These are phyloP conservation scores for Mycosphaerella arachidis DNA, from an alignment of 2,329 filamentous ascomycete genomes.

Conservation along the genomic window DNA sequence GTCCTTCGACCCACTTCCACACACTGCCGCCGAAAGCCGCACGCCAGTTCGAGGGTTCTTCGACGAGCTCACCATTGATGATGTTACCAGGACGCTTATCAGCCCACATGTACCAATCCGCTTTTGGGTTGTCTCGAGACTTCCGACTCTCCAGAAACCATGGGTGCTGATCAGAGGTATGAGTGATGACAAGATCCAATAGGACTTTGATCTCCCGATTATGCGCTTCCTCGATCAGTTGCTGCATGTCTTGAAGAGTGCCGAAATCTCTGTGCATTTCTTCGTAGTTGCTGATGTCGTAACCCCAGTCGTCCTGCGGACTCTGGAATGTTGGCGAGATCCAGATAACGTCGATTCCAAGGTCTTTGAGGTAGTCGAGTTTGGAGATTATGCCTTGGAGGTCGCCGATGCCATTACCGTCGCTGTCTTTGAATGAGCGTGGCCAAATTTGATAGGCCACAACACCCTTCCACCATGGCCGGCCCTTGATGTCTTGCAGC, in stretches of 20 bases:
- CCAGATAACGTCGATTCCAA: slow-evolving; percentile 64
- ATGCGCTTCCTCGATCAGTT: slow-evolving; percentile 57
- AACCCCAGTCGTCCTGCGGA: slow-evolving; percentile 64
- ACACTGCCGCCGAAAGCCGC: slow-evolving; percentile 54
- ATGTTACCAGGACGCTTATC: slow-evolving; percentile 41
- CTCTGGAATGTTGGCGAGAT: slow-evolving; percentile 58
- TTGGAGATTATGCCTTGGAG: slow-evolving; percentile 60
- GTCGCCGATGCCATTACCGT: slow-evolving; percentile 57
- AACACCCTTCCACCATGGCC: slow-evolving; percentile 45
- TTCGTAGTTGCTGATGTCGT: slow-evolving; percentile 66
- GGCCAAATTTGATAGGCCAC: slow-evolving; percentile 46
- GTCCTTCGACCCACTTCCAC: slow-evolving; percentile 69
- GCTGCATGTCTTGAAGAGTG: slow-evolving; percentile 61
- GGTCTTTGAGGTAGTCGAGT: slow-evolving; percentile 53
- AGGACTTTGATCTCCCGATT: slow-evolving; percentile 64
- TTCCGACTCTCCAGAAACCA: slow-evolving; percentile 56
- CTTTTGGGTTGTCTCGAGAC: slow-evolving; percentile 47
- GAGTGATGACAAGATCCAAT: slow-evolving; percentile 73
- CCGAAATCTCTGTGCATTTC: slow-evolving; percentile 62
- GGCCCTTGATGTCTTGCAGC: slow-evolving; percentile 11
- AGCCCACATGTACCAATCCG: slow-evolving; percentile 56
- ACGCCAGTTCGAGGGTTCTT: slow-evolving; percentile 74
- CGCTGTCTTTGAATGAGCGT: slow-evolving; percentile 47
- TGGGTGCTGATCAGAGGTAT: slow-evolving; percentile 61
- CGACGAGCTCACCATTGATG: slow-evolving; percentile 23